phyloP scores from a whole-genome alignment of 2,329 filamentous ascomycete species.

The Phialophora chinensis region DNA sequence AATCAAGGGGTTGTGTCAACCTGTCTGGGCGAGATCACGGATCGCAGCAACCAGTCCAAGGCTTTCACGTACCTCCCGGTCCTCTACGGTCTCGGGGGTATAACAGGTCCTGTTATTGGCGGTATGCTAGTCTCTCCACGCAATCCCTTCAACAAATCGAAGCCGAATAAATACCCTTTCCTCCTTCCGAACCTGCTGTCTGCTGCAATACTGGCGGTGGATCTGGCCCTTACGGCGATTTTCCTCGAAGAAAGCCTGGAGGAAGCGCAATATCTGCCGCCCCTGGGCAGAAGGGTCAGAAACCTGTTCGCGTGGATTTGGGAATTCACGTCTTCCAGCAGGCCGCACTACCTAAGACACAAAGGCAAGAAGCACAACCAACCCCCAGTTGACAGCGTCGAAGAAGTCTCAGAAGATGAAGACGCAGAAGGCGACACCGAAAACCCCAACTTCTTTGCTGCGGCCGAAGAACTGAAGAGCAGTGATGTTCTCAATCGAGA shows the following conservation, averaged over 20 bases:
- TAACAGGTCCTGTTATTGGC: conserved; percentile 90
- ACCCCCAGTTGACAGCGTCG: conserved; percentile 16
- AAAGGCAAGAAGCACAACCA: conserved; percentile 23
- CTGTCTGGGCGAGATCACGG: conserved; percentile 91
- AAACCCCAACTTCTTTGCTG: conserved; percentile 45
- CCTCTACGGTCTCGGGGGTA: conserved; percentile 92
- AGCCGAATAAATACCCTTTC: conserved; percentile 74
- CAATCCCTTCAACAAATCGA: conserved; percentile 60
- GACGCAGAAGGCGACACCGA: conserved; percentile 51
- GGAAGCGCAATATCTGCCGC: conserved; percentile 66
- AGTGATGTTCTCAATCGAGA: conserved; percentile 76
- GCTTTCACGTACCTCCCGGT: conserved; percentile 95
- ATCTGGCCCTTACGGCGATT: conserved; percentile 74
- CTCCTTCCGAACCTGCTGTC: conserved; percentile 82
- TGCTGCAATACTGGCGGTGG: conserved; percentile 72
- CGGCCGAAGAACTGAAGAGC: conserved; percentile 56
- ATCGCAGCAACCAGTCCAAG: conserved; percentile 89
- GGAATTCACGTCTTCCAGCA: conserved; percentile 67
- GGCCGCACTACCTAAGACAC: conserved; percentile 64
- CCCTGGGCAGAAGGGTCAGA: conserved; percentile 63
- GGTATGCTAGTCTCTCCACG: conserved; percentile 75
- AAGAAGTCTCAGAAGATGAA: conserved; percentile 34
- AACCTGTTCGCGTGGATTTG: conserved; percentile 71
- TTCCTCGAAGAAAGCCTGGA: conserved; percentile 88
- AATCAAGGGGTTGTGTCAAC: conserved; percentile 95